Percentiles rank a stretch among this genome's conserved stretches.
These are phyloP conservation scores for Grifola frondosa DNA, from an alignment of 1,284 basidiomycete species.

Conservation along the genomic window DNA sequence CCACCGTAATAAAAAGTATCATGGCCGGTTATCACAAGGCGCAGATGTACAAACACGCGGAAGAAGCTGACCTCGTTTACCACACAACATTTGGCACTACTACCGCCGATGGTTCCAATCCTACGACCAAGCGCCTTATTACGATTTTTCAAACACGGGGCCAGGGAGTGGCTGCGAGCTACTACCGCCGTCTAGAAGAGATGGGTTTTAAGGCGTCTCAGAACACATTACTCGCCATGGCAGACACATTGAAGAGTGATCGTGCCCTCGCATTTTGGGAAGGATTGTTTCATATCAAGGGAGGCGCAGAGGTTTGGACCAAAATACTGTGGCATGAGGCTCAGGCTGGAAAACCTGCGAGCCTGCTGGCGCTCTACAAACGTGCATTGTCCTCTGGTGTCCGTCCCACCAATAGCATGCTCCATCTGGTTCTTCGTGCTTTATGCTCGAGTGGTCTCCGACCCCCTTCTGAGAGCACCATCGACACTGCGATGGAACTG, in stretches of 20 bases:
- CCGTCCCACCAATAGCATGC: constrained; percentile 45
- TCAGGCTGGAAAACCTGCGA: not conserved
- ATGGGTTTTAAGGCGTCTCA: too few relatives aligned
- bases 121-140: too few relatives aligned
- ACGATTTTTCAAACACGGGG: too few relatives aligned
- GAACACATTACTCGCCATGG: too few relatives aligned
- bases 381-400: constrained; percentile 43
- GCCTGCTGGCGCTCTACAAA: constrained; percentile 50
- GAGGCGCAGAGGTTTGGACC: not conserved
- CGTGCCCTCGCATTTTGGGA: too few relatives aligned
- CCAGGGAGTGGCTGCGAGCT: too few relatives aligned
- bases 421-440: constrained; percentile 50
- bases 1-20: constrained; percentile 3
- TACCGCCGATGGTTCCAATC: too few relatives aligned
- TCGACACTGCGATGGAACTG: constrained; percentile 51
- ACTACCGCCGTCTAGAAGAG: too few relatives aligned
- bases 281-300: constrained; percentile 31
- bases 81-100: not conserved
- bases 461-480: constrained; percentile 37
- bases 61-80: not conserved
- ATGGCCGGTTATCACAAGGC: not conserved
- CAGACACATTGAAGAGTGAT: too few relatives aligned
- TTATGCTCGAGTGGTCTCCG: constrained; percentile 41
- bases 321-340: not conserved
- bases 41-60: not conserved